phyloP scores from a whole-genome alignment of 495 filamentous ascomycete species.

The Niebla homalea region DNA sequence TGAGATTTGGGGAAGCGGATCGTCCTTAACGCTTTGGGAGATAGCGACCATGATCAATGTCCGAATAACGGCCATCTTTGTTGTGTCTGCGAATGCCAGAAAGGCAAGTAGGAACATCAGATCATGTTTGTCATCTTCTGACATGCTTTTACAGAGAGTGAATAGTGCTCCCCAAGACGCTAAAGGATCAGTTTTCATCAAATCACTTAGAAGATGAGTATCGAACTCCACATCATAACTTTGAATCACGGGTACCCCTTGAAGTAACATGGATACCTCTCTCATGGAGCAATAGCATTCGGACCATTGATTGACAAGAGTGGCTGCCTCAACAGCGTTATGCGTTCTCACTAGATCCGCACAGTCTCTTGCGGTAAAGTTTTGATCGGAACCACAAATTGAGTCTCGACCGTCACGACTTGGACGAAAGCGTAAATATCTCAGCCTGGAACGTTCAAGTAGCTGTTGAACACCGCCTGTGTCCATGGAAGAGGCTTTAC shows the following conservation, averaged over 20 bases:
- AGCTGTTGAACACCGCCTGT: constrained; percentile 1
- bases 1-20: constrained; percentile 19
- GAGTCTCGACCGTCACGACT: background rate
- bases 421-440: background rate
- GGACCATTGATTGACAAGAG: constrained; percentile 19
- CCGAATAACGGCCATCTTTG: constrained; percentile 25
- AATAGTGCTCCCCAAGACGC: constrained; percentile 32
- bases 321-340: constrained; percentile 22
- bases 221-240: constrained; percentile 25
- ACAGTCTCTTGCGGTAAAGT: constrained; percentile 10
- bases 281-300: constrained; percentile 12
- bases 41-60: constrained; percentile 26
- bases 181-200: constrained; percentile 22
- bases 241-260: constrained; percentile 26
- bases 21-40: constrained; percentile 21
- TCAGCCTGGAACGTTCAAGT: background rate
- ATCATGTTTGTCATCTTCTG: constrained; percentile 15
- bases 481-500: background rate
- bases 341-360: background rate
- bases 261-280: constrained; percentile 21
- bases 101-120: constrained; percentile 34
- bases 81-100: constrained; percentile 24
- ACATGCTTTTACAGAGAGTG: constrained; percentile 16
- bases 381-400: background rate
- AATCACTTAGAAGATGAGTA: constrained; percentile 19